Percentiles rank a stretch among this genome's conserved stretches.
These are phyloP conservation scores for Hirschfeldia incana DNA, from an alignment of 345 rosid genomes.

Conservation along the genomic window DNA sequence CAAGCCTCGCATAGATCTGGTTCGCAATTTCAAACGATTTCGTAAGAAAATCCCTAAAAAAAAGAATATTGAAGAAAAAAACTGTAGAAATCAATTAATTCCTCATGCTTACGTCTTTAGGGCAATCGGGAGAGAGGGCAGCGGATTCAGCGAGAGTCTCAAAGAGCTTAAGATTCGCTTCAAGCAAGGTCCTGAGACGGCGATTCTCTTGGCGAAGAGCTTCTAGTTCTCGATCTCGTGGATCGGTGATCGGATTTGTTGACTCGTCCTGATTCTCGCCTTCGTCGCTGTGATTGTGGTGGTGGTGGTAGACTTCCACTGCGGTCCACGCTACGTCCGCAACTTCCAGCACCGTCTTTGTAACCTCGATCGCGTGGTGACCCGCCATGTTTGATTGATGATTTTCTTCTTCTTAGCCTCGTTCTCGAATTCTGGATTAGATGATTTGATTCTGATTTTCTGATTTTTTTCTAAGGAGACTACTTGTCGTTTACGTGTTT, in stretches of 20 bases:
- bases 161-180: conserved; percentile 72
- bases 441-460: not conserved
- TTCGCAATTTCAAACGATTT: not conserved
- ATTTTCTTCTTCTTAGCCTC: conserved; percentile 4
- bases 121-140: conserved; percentile 59
- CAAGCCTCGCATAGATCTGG: conserved; percentile 63
- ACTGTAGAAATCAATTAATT: not conserved
- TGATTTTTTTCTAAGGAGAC: not conserved
- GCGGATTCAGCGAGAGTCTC: conserved; percentile 71
- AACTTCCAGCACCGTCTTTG: conserved; percentile 94
- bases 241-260: conserved; percentile 16
- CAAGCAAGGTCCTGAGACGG: conserved; percentile 61
- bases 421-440: conserved; percentile 15
- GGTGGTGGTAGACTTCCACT: conserved; percentile 56
- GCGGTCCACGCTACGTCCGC: conserved; percentile 94
- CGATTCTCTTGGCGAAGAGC: conserved; percentile 61
- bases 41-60: not conserved
- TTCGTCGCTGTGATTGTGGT: conserved; percentile 37
- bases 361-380: conserved; percentile 71
- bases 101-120: conserved; percentile 62
- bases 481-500: conserved; percentile 37
- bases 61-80: not conserved
- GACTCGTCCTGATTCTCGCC: conserved; percentile 23
- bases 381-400: conserved; percentile 45
- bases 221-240: conserved; percentile 56